Percentiles rank a stretch among this genome's conserved stretches.
phyloP scores from a whole-genome alignment of 306 rosid species.

The Dicorynia guianensis region DNA sequence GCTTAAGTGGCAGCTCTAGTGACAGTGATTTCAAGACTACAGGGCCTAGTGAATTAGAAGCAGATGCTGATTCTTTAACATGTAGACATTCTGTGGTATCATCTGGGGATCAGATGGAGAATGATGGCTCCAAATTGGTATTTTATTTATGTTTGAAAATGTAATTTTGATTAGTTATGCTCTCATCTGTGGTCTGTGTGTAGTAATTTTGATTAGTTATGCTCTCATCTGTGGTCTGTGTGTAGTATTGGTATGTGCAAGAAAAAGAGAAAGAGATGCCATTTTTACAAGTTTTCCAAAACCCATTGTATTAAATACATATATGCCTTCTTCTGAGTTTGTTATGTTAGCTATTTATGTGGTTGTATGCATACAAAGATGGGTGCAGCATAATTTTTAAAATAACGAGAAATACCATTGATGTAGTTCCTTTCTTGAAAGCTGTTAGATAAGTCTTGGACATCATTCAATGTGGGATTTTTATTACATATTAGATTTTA shows the following conservation, averaged over 20 bases:
- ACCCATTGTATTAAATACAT: not conserved
- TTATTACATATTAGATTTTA: not conserved
- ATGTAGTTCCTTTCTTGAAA: slow-evolving; percentile 1
- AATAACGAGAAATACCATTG: slow-evolving; percentile 4
- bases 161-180: too few species aligned
- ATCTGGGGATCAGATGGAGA: slow-evolving; percentile 68
- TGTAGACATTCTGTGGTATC: slow-evolving; percentile 87
- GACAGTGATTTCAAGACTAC: slow-evolving; percentile 81
- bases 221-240: too few species aligned
- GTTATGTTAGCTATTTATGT: not conserved
- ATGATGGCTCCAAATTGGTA: slow-evolving; percentile 84
- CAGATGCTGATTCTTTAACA: slow-evolving; percentile 95
- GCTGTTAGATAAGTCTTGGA: slow-evolving; percentile 2
- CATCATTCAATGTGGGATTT: not conserved
- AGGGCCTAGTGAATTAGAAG: slow-evolving; percentile 88
- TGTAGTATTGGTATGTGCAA: not conserved
- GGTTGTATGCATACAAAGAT: slow-evolving; percentile 27
- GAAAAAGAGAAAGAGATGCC: slow-evolving; percentile 13
- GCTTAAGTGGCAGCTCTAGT: slow-evolving; percentile 90
- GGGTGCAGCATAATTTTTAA: slow-evolving; percentile 1
- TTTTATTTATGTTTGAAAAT: not conserved
- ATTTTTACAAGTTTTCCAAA: slow-evolving; percentile 13
- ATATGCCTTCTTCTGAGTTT: too few species aligned
- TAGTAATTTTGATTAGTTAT: too few species aligned
- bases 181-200: too few species aligned